Conservation (phyloP, 768 basidiomycete species). For the Lentinula lateritia region DNA sequence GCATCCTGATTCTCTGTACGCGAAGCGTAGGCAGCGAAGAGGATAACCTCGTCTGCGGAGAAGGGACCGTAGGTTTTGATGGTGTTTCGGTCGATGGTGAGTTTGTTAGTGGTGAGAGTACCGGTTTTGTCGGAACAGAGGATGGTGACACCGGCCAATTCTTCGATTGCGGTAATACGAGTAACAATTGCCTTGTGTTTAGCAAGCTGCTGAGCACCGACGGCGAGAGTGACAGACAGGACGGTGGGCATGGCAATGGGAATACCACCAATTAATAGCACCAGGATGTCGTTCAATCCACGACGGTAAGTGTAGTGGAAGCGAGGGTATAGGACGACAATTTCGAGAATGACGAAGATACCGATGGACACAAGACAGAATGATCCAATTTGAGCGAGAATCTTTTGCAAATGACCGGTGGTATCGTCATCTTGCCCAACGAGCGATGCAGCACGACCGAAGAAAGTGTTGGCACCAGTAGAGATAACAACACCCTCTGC, state of each 20-base stretch:
- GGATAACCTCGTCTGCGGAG: conserved; percentile 85
- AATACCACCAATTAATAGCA: conserved; percentile 99
- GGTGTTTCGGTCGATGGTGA: conserved; percentile 91
- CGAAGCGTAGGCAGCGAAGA: conserved; percentile 92
- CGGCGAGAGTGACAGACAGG: conserved; percentile 95
- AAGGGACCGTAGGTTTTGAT: conserved; percentile 89
- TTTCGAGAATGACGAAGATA: conserved; percentile 92
- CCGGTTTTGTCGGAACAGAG: conserved; percentile 99
- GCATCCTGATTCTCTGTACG: conserved; percentile 99
- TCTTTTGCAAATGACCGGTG: conserved; percentile 97
- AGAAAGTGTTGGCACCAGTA: conserved; percentile 97
- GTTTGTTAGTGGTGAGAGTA: conserved; percentile 98
- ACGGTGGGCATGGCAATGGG: conserved; percentile 99
- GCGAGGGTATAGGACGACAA: conserved; percentile 87
- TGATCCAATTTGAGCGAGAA: conserved; percentile 94
- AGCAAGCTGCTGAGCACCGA: conserved; percentile 97
- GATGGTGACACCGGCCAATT: conserved; percentile 97
- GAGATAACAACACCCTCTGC: conserved; percentile 98
- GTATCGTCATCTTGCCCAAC: conserved; percentile 98
- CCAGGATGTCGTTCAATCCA: conserved; percentile 95
- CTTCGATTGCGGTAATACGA: conserved; percentile 98
- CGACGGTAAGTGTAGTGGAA: conserved; percentile 90
- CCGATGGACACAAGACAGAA: conserved; percentile 97
- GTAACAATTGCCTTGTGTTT: conserved; percentile 99
- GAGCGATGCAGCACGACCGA: conserved; percentile 96